phyloP scores from a whole-genome alignment of 108 stramenopile species.

The Fragilaria radians region DNA sequence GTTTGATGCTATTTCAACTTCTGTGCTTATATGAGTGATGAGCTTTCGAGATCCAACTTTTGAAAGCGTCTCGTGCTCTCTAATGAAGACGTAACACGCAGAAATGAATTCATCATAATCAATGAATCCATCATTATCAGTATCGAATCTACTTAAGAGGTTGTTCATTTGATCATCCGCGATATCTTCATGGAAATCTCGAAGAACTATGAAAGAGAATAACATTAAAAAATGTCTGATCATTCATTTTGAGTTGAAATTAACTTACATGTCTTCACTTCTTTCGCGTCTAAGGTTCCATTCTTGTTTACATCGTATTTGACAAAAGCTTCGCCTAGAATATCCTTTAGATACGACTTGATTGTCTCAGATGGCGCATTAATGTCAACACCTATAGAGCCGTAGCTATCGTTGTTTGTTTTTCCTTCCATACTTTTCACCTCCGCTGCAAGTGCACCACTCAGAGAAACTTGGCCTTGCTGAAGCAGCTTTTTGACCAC shows the following conservation, averaged over 20 bases:
- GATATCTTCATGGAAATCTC: conserved; percentile 81
- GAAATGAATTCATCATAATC: conserved; percentile 86
- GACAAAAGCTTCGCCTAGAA: conserved; percentile 75
- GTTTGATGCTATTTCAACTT: conserved; percentile 20
- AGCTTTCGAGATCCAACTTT: background rate
- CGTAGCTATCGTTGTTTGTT: background rate
- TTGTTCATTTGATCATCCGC: conserved; percentile 31
- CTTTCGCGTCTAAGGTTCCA: conserved; percentile 59
- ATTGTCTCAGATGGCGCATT: conserved; percentile 25
- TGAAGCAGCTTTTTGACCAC: conserved; percentile 61
- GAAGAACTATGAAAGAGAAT: conserved; percentile 27
- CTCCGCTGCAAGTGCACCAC: conserved; percentile 49
- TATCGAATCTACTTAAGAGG: conserved; percentile 62
- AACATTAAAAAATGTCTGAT: background rate
- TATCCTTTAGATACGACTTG: conserved; percentile 39
- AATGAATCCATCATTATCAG: conserved; percentile 59
- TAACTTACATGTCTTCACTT: conserved; percentile 38
- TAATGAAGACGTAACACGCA: conserved; percentile 71
- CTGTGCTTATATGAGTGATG: background rate
- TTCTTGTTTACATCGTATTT: conserved; percentile 75
- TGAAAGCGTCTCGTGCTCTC: conserved; percentile 6
- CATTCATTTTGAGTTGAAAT: conserved; percentile 15
- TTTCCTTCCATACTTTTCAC: conserved; percentile 25
- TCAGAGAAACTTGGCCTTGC: conserved; percentile 50
- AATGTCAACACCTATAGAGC: background rate